Conservation (phyloP, 148 eudicot species). For the Salicornia ramosissima region DNA sequence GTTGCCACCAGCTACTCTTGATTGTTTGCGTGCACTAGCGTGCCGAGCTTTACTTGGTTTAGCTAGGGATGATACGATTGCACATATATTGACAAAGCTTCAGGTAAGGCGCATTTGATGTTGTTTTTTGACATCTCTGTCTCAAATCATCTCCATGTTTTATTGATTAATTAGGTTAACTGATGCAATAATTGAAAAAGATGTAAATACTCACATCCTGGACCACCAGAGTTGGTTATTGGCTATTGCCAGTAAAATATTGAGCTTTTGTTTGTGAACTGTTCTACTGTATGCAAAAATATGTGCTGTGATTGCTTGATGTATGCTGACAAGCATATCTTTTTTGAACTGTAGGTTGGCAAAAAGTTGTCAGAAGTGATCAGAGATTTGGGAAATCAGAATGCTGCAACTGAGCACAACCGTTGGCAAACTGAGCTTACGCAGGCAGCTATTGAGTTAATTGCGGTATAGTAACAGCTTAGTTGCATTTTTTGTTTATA, state of each 20-base stretch:
- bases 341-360: conserved; percentile 58
- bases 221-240: no score
- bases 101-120: conserved; percentile 45
- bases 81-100: conserved; percentile 92
- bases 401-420: conserved; percentile 69
- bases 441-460: conserved; percentile 90
- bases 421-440: conserved; percentile 96
- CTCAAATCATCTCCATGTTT: neutral
- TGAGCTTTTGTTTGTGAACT: conserved; percentile 1
- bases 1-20: conserved; percentile 72
- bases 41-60: conserved; percentile 96
- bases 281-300: neutral
- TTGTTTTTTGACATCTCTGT: neutral
- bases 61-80: conserved; percentile 94
- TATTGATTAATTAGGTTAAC: neutral
- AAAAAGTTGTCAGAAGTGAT: conserved; percentile 89
- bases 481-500: neutral
- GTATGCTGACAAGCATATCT: neutral
- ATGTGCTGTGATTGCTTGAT: neutral
- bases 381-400: conserved; percentile 84
- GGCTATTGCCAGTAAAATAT: neutral
- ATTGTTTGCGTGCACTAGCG: conserved; percentile 97
- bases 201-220: neutral
- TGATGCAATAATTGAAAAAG: neutral
- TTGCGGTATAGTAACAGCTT: conserved; percentile 53